Evolutionary conservation across 2,329 filamentous ascomycete species (phyloP), one percentile per base, ranked within the genome.

Genomic region (Dothidotthia symphoricarpi): DNA sequence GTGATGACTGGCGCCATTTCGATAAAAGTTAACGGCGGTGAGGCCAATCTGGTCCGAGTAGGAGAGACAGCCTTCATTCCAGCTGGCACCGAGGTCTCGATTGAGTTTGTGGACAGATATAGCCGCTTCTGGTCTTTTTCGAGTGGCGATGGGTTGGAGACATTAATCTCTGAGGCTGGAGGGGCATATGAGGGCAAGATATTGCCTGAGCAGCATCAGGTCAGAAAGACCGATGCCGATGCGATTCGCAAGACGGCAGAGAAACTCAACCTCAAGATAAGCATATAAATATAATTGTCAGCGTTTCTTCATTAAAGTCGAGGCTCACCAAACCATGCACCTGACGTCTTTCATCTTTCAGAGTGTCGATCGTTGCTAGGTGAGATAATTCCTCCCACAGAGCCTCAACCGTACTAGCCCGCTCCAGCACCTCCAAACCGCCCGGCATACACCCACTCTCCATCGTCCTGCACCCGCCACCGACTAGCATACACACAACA

Each of bases 41-140:
- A 28, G 14, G 29, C 32, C n/a, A 45, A 51, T 26, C 13, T 53
- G 12, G 41, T 55, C 1, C 42, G 44, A 9, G 44, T 41, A 14
- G 51, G 51, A 13, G 47, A 55, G 28, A 47, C 51, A 2, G 43
- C 45, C 4, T 50, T 55, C 19, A 24, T 55, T 11, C 49, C 51
- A 0, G 51, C 51, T 0, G 49, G 51, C 1, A 49, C 47, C 2
- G 35, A 41, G 17, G 36, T 47, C 9, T 22, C 47, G 4, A 30
- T 51, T 11, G 40, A 46, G 12, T 54, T 54, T 26, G 31, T 47
- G 3, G 46, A 51, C 22, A 31, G 45, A 13, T 54, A 47, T 34
- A 44, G 45, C 9, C 30, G 51, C 2, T 49, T 54, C 27, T 54
- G 51, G 51, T 39, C 48, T 6, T 54, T 48, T 24, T 41, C 51